Conservation (phyloP, 2,329 filamentous ascomycete genomes). For the Epichloe gansuensis region DNA sequence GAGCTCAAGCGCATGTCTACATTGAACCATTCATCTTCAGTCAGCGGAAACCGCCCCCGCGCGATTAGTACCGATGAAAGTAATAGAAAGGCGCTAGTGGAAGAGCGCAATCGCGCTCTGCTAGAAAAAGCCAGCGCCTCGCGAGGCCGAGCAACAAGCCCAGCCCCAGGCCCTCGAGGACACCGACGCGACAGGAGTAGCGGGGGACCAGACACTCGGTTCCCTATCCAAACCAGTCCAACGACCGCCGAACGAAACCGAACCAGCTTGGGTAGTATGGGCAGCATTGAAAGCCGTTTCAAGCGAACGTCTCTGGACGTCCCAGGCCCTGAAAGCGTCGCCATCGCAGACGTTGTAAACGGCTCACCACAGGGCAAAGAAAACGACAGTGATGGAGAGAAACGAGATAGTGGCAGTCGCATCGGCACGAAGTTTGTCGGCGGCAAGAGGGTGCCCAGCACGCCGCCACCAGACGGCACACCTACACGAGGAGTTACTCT, state of each 20-base stretch:
- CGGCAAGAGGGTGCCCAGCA: conserved; percentile 29
- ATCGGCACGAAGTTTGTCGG: conserved; percentile 31
- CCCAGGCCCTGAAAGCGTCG: conserved; percentile 42
- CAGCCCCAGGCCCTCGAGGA: conserved; percentile 45
- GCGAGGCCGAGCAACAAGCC: conserved; percentile 63
- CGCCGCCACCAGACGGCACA: conserved; percentile 17
- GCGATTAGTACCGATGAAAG: conserved; percentile 93
- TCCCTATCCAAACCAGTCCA: conserved; percentile 65
- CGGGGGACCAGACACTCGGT: conserved; percentile 61
- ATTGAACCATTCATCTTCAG: conserved; percentile 50
- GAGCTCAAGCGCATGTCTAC: conserved; percentile 85
- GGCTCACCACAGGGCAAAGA: conserved; percentile 20
- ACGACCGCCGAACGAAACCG: conserved; percentile 41
- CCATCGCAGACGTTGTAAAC: conserved; percentile 29
- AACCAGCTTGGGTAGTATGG: conserved; percentile 33
- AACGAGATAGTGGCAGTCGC: conserved; percentile 50
- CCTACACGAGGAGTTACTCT: conserved; percentile 34
- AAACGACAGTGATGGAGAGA: conserved; percentile 28
- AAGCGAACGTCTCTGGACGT: conserved; percentile 71
- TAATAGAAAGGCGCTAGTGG: conserved; percentile 85
- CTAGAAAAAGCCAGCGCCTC: conserved; percentile 51
- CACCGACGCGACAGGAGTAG: conserved; percentile 75
- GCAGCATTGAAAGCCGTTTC: conserved; percentile 27
- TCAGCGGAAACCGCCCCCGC: conserved; percentile 51
- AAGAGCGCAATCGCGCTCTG: conserved; percentile 77